These are phyloP conservation scores for Schizopora paradoxa DNA, from an alignment of 1,284 basidiomycete genomes.

Conservation along the genomic window DNA sequence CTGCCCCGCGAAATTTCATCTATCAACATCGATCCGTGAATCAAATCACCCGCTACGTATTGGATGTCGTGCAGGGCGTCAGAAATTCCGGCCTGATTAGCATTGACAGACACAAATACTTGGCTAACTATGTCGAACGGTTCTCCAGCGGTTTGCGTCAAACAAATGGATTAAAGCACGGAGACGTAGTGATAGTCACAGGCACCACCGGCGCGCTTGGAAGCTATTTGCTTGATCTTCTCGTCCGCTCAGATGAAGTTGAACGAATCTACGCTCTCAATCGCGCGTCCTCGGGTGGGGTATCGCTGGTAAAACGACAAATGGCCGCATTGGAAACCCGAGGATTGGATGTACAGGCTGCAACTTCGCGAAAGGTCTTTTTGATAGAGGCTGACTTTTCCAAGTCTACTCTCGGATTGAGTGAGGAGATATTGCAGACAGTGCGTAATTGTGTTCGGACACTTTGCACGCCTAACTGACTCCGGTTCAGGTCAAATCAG, in stretches of 20 bases:
- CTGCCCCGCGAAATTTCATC: constrained; percentile 28
- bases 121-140: too few relatives aligned
- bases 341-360: constrained; percentile 28
- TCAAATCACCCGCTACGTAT: constrained; percentile 25
- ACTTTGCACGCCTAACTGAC: too few relatives aligned
- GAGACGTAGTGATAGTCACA: constrained; percentile 30
- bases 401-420: constrained; percentile 25
- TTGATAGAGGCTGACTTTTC: constrained; percentile 27
- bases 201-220: constrained; percentile 34
- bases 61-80: too few relatives aligned
- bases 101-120: too few relatives aligned
- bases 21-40: constrained; percentile 32
- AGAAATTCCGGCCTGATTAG: too few relatives aligned
- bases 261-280: constrained; percentile 31
- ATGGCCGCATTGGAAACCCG: constrained; percentile 26
- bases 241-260: constrained; percentile 23
- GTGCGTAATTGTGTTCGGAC: constrained; percentile 20
- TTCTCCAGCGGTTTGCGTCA: too few relatives aligned
- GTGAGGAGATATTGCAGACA: constrained; percentile 21
- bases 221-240: constrained; percentile 26
- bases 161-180: too few relatives aligned
- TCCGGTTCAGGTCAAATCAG: constrained; percentile 22
- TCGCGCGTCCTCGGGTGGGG: constrained; percentile 19
- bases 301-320: constrained; percentile 24
- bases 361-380: constrained; percentile 26